Conservation (phyloP, 1,139 yeast genomes). For the Candida smagusa region DNA sequence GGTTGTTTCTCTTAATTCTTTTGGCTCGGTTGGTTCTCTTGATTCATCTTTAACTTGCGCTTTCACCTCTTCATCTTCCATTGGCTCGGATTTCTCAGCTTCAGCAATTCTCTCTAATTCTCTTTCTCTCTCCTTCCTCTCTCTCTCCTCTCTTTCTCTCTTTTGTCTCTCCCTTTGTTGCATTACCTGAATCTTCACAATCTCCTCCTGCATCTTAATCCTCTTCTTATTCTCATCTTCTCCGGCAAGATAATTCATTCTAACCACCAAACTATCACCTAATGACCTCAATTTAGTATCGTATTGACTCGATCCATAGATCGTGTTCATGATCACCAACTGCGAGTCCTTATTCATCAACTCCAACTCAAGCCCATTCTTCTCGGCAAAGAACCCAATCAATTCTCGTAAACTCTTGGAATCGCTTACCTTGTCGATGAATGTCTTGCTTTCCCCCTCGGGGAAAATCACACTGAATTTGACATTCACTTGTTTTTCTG, state of each 20-base stretch:
- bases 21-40: neutral
- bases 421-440: constrained; percentile 10
- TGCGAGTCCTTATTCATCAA: constrained; percentile 5
- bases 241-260: constrained; percentile 17
- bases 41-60: neutral
- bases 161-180: constrained; percentile 14
- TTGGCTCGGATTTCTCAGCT: too few relatives aligned
- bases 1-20: neutral
- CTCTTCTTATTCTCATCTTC: constrained; percentile 10
- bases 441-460: constrained; percentile 7
- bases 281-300: constrained; percentile 8
- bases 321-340: constrained; percentile 11
- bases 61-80: neutral
- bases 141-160: constrained; percentile 7
- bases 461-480: constrained; percentile 10
- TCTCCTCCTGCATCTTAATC: constrained; percentile 18
- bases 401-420: constrained; percentile 8
- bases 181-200: constrained; percentile 18
- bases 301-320: constrained; percentile 7
- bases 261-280: constrained; percentile 17
- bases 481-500: constrained; percentile 8
- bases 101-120: neutral
- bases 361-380: constrained; percentile 7
- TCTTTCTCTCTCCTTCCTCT: constrained; percentile 3
- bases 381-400: constrained; percentile 6